Evolutionary conservation across 257 asterid species (phyloP).

Genomic region (Forsythia suspensa): DNA sequence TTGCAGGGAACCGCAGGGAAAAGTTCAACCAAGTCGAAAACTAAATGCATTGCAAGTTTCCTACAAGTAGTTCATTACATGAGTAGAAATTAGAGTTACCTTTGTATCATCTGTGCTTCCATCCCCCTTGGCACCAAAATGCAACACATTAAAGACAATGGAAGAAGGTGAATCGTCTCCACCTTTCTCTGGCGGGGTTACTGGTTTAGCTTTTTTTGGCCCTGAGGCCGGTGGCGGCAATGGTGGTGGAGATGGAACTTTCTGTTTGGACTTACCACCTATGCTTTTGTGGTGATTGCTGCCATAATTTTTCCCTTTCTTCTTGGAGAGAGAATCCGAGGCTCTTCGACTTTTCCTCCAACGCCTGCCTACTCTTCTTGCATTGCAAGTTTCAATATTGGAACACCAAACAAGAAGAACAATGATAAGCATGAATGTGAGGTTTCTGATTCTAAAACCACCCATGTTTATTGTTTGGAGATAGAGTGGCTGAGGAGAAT

Average conservation of each 20-base stretch:
- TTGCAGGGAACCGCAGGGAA: neutral
- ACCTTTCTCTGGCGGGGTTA: constrained; percentile 20
- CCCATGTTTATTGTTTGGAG: constrained; percentile 34
- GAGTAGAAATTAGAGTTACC: constrained; percentile 40
- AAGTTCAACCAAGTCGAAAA: neutral
- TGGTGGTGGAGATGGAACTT: constrained; percentile 31
- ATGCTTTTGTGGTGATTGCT: constrained; percentile 38
- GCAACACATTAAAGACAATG: constrained; percentile 57
- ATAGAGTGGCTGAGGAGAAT: neutral
- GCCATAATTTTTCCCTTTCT: constrained; percentile 53
- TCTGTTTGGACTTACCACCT: constrained; percentile 50
- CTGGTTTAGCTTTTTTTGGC: neutral
- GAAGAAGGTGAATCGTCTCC: constrained; percentile 35
- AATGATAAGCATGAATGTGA: constrained; percentile 50
- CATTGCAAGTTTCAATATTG: constrained; percentile 55
- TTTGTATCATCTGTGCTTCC: constrained; percentile 89
- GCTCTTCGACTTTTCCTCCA: constrained; percentile 44
- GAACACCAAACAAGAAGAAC: constrained; percentile 51
- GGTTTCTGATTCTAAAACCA: constrained; percentile 41
- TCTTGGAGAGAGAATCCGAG: constrained; percentile 51
- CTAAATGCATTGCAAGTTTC: neutral
- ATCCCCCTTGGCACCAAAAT: constrained; percentile 92
- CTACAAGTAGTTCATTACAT: neutral
- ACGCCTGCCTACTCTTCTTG: constrained; percentile 61
- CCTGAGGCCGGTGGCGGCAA: constrained; percentile 20